A percentile compares a stretch with the other conserved stretches of the same genome.
Evolutionary conservation across 805 yeast species (phyloP).

Genomic region (Starmera quercuum): DNA sequence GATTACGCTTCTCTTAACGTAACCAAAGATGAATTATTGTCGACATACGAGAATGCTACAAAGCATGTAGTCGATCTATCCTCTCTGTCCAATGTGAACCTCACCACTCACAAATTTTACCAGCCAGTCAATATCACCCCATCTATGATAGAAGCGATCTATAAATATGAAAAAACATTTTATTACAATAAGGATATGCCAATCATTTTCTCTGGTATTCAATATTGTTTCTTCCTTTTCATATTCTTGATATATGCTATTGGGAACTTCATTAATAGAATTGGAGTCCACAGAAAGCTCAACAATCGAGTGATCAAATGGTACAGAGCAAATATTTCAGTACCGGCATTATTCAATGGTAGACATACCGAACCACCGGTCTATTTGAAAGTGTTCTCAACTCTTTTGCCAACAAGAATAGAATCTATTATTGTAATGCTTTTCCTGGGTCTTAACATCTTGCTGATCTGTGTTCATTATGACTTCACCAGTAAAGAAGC

Average conservation of each 20-base stretch:
- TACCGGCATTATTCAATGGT: background rate
- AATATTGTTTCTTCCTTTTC: slow-evolving; percentile 31
- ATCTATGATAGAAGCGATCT: background rate
- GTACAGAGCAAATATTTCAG: slow-evolving; percentile 12
- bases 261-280: slow-evolving; percentile 21
- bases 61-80: background rate
- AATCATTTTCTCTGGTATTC: slow-evolving; percentile 20
- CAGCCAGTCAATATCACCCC: slow-evolving; percentile 7
- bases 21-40: background rate
- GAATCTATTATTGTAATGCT: slow-evolving; percentile 23
- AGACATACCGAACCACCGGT: slow-evolving; percentile 3
- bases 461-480: slow-evolving; percentile 1
- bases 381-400: background rate
- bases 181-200: slow-evolving; percentile 14
- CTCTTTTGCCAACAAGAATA: background rate
- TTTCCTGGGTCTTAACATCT: slow-evolving; percentile 17
- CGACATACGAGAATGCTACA: background rate
- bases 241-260: slow-evolving; percentile 29
- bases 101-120: slow-evolving; percentile 4
- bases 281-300: slow-evolving; percentile 11
- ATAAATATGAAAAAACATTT: slow-evolving; percentile 1
- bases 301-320: slow-evolving; percentile 9
- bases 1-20: background rate
- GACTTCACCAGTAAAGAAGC: background rate
- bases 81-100: slow-evolving; percentile 3